Evolutionary conservation across 805 yeast genomes (phyloP).

Genomic region (Yarrowia yakushimensis): DNA sequence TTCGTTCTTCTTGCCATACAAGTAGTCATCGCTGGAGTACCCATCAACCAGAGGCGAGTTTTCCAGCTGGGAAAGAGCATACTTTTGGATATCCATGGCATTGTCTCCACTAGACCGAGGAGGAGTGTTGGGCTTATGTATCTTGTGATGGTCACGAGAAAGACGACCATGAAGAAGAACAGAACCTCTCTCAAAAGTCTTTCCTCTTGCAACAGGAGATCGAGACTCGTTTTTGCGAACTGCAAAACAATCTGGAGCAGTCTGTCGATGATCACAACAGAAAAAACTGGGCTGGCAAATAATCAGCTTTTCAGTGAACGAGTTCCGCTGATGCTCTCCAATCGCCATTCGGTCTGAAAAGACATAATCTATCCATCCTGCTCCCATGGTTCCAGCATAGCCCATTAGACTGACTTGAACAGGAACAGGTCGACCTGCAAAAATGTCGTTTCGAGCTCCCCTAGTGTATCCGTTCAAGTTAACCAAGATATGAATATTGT

Average conservation of each 20-base stretch:
- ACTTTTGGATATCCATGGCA: not conserved
- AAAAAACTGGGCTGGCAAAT: conserved; percentile 33
- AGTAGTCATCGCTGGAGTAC: conserved; percentile 25
- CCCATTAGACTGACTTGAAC: conserved; percentile 38
- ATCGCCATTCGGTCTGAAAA: conserved; percentile 24
- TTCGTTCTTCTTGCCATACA: not conserved
- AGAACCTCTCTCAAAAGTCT: not conserved
- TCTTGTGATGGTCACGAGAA: not conserved
- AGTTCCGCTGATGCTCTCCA: not conserved
- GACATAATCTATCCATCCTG: conserved; percentile 33
- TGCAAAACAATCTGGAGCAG: conserved; percentile 30
- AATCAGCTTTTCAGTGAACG: conserved; percentile 35
- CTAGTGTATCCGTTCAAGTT: conserved; percentile 39
- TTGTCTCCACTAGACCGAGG: not conserved
- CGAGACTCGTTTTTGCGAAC: not conserved
- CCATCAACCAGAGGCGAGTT: not conserved
- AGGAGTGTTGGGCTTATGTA: not conserved
- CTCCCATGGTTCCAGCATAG: conserved; percentile 38
- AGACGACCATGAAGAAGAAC: not conserved
- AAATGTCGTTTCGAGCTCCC: conserved; percentile 38
- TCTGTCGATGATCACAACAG: conserved; percentile 39
- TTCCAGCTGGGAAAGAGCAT: not conserved
- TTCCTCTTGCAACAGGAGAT: not conserved
- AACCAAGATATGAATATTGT: conserved; percentile 37
- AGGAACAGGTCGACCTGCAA: conserved; percentile 38